A percentile compares a stretch with the other conserved stretches of the same genome.
Conservation (phyloP, 2,329 filamentous ascomycete species). For the Stachybotrys chlorohalonatus region DNA sequence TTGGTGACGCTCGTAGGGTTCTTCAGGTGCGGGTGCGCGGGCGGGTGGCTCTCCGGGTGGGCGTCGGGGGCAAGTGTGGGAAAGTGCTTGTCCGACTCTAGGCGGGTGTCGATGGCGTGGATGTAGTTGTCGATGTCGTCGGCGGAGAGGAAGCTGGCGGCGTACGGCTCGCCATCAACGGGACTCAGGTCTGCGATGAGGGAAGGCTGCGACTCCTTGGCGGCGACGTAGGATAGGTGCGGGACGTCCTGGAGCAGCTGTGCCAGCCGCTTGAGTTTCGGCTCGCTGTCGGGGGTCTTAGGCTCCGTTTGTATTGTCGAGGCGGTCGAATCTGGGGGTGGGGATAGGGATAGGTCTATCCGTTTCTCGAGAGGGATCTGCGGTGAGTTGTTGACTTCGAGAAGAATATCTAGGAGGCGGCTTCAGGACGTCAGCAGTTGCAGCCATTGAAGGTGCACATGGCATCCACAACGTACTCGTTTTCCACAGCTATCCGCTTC, state of each 20-base stretch:
- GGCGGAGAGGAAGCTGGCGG: constrained; percentile 57
- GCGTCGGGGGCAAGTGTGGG: constrained; percentile 43
- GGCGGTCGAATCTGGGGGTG: constrained; percentile 27
- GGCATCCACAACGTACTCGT: constrained; percentile 57
- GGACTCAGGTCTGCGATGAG: constrained; percentile 39
- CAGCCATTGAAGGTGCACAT: neutral
- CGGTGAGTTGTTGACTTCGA: constrained; percentile 79
- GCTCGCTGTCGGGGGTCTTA: constrained; percentile 28
- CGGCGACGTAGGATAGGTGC: constrained; percentile 40
- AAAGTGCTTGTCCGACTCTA: constrained; percentile 35
- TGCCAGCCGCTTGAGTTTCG: constrained; percentile 37
- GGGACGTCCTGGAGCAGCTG: constrained; percentile 44
- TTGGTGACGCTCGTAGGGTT: constrained; percentile 94
- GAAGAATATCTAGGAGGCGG: constrained; percentile 77
- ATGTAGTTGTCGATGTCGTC: constrained; percentile 70
- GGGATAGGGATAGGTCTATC: constrained; percentile 55
- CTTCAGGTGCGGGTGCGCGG: constrained; percentile 31
- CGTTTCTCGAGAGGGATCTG: constrained; percentile 69
- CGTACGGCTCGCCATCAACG: constrained; percentile 42
- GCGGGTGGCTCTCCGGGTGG: constrained; percentile 24
- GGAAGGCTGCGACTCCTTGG: constrained; percentile 55
- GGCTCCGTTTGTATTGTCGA: constrained; percentile 19
- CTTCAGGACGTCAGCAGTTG: constrained; percentile 32
- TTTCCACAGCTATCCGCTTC: constrained; percentile 78
- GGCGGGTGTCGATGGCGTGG: constrained; percentile 48